These are phyloP conservation scores for Malus asiatica DNA, from an alignment of 306 rosid genomes.

Conservation along the genomic window DNA sequence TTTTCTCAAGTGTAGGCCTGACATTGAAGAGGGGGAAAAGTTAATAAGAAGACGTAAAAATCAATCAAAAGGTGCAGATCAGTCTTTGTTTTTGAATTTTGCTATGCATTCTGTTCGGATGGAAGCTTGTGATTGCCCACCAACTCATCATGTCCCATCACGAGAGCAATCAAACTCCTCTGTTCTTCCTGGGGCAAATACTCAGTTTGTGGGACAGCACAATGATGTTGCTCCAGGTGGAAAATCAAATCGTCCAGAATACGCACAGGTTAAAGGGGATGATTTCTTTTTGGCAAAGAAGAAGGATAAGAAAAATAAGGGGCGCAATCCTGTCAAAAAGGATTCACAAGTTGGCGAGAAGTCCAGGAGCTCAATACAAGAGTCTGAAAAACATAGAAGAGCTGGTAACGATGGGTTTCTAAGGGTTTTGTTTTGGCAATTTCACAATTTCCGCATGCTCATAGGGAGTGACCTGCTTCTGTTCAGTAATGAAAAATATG, in stretches of 20 bases:
- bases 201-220: constrained; percentile 46
- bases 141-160: constrained; percentile 54
- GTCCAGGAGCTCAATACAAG: constrained; percentile 55
- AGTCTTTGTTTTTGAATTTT: constrained; percentile 78
- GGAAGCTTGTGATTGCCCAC: constrained; percentile 99
- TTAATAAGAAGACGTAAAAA: constrained; percentile 70
- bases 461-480: constrained; percentile 88
- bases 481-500: constrained; percentile 91
- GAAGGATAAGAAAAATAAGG: constrained; percentile 55
- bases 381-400: constrained; percentile 81
- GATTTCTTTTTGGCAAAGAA: constrained; percentile 51
- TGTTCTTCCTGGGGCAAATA: constrained; percentile 62
- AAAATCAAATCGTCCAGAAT: constrained; percentile 48
- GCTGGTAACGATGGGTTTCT: constrained; percentile 59
- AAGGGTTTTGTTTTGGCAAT: constrained; percentile 90
- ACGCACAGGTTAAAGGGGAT: constrained; percentile 49
- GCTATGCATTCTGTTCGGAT: constrained; percentile 98
- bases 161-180: constrained; percentile 53
- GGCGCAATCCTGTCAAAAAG: constrained; percentile 50
- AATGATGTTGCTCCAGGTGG: constrained; percentile 42
- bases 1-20: constrained; percentile 57
- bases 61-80: constrained; percentile 83
- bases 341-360: constrained; percentile 80
- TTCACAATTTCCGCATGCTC: constrained; percentile 96
- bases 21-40: constrained; percentile 91